phyloP scores from a whole-genome alignment of 1,284 basidiomycete species.

The Trametes versicolor region DNA sequence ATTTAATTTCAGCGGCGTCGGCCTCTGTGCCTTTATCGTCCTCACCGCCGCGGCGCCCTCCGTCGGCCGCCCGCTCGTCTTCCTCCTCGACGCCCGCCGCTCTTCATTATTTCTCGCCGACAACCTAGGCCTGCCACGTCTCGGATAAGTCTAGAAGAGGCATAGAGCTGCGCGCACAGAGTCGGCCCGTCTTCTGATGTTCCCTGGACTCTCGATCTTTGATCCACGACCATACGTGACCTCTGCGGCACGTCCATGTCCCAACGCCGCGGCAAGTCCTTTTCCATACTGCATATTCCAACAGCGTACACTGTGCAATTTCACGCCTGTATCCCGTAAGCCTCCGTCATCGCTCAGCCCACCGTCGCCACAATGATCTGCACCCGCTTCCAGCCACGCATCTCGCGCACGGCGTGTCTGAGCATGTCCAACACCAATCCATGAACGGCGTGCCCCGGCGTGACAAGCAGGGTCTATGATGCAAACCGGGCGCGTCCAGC shows the following conservation, averaged over 20 bases:
- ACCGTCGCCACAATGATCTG: background rate
- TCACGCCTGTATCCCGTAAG: background rate
- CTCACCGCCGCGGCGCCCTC: conserved; percentile 10
- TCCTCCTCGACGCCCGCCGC: conserved; percentile 1
- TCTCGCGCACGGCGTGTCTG: background rate
- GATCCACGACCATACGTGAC: background rate
- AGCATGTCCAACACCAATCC: background rate
- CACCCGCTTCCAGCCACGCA: background rate
- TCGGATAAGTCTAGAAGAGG: conserved; percentile 1
- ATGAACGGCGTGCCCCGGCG: background rate
- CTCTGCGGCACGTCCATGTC: background rate
- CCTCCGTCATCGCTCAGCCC: background rate
- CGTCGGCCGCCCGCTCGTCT: conserved; percentile 15
- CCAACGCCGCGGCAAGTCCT: background rate
- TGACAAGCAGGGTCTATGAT: background rate
- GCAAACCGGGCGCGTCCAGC: background rate
- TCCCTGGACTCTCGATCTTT: background rate
- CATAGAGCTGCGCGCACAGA: background rate
- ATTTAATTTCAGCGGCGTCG: conserved; percentile 17
- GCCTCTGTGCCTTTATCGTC: conserved; percentile 24
- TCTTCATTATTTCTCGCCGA: background rate
- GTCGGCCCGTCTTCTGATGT: conserved; percentile 24
- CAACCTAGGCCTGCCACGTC: conserved; percentile 8
- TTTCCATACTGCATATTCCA: background rate
- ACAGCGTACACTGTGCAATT: background rate